These are phyloP conservation scores for Parachlorella kessleri DNA, from an alignment of 139 green algal species.

Conservation along the genomic window DNA sequence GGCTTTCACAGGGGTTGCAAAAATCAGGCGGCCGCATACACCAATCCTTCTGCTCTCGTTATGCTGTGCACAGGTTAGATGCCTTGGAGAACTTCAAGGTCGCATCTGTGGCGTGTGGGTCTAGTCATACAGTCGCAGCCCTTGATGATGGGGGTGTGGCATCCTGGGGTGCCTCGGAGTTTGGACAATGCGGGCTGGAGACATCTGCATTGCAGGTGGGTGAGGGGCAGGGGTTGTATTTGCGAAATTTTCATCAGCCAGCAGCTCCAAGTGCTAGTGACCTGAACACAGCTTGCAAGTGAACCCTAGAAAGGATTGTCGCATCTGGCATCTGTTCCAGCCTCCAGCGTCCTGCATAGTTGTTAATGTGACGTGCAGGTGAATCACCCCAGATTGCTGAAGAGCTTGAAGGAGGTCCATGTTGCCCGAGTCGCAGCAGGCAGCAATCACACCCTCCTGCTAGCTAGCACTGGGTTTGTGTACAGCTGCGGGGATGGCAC, in stretches of 20 bases:
- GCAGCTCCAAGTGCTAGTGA: no score
- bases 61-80: no score
- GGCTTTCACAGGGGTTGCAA: no score
- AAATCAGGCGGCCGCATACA: no score
- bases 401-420: conserved; percentile 9
- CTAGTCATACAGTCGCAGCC: conserved; percentile 54
- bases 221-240: no score
- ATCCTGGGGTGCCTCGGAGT: conserved; percentile 61
- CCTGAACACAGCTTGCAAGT: no score
- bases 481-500: conserved; percentile 64
- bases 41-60: no score
- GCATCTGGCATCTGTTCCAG: no score
- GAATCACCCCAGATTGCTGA: conserved; percentile 14
- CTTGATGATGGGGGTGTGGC: conserved; percentile 52
- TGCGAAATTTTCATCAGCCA: no score
- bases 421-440: conserved; percentile 62
- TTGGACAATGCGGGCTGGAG: conserved; percentile 64
- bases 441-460: conserved; percentile 51
- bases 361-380: no score
- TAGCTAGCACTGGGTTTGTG: conserved; percentile 47
- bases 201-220: conserved; percentile 7
- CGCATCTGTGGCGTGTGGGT: conserved; percentile 42
- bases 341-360: no score
- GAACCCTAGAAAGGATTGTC: no score
- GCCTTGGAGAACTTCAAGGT: conserved; percentile 51